phyloP scores from a whole-genome alignment of 1,284 basidiomycete species.

The Ganoderma multipileum region DNA sequence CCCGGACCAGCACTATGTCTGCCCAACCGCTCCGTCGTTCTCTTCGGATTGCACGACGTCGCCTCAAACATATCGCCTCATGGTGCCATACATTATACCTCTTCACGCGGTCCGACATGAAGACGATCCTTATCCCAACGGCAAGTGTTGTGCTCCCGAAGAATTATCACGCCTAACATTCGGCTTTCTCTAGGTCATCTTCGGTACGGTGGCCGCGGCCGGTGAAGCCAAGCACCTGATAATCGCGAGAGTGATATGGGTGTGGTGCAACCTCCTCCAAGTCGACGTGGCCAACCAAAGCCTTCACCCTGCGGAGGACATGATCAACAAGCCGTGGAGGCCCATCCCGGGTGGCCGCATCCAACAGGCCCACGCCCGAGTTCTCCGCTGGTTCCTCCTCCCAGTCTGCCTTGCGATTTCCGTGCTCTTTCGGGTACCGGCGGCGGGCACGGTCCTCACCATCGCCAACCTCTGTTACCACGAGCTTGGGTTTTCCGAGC shows the following conservation, averaged over 20 bases:
- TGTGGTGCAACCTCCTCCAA: background rate
- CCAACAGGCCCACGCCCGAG: background rate
- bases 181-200: background rate
- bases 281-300: background rate
- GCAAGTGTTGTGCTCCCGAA: background rate
- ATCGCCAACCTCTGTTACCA: background rate
- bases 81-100: too few relatives aligned
- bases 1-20: too few relatives aligned
- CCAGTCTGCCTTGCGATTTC: background rate
- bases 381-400: background rate
- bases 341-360: background rate
- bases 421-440: background rate
- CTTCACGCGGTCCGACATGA: background rate
- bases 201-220: background rate
- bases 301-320: background rate
- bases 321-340: background rate
- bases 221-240: too few relatives aligned
- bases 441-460: background rate
- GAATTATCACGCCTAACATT: background rate
- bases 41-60: too few relatives aligned
- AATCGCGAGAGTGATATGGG: background rate
- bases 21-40: too few relatives aligned
- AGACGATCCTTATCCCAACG: background rate
- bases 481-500: background rate
- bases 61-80: too few relatives aligned